A percentile compares a stretch with the other conserved stretches of the same genome.
Evolutionary conservation across 106 monocot species (phyloP).

Genomic region (Ottelia alismoides): DNA sequence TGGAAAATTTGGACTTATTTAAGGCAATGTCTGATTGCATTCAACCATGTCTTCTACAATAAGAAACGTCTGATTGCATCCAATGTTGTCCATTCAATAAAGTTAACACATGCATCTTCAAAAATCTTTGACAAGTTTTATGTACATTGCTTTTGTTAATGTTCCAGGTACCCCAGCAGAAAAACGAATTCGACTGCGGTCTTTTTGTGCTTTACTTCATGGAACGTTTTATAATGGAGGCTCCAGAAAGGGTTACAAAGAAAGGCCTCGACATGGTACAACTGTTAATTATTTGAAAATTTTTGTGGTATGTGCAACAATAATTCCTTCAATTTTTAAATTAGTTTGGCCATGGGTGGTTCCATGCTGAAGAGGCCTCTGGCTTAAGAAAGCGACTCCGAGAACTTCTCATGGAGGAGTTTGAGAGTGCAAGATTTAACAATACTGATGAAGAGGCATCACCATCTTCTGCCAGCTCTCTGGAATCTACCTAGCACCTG

Average conservation of each 20-base stretch:
- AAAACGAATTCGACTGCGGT: constrained; percentile 88
- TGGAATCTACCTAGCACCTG: too few species aligned
- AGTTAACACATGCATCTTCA: not conserved
- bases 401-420: constrained; percentile 39
- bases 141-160: not conserved
- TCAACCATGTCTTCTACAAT: not conserved
- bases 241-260: constrained; percentile 59
- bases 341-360: constrained; percentile 56
- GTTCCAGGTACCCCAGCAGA: constrained; percentile 82
- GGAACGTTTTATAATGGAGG: constrained; percentile 68
- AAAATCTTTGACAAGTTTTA: too few species aligned
- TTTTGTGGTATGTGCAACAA: not conserved
- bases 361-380: constrained; percentile 57
- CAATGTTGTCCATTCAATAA: not conserved
- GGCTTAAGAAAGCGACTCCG: constrained; percentile 29
- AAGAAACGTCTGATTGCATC: not conserved
- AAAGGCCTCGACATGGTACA: constrained; percentile 66
- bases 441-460: not conserved
- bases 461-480: constrained; percentile 1
- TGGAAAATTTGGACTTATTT: not conserved
- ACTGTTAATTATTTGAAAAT: not conserved
- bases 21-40: too few species aligned
- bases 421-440: constrained; percentile 18
- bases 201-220: constrained; percentile 92
- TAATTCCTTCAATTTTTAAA: not conserved